These are phyloP conservation scores for Cladosporium sp. DNA, from an alignment of 2,329 filamentous ascomycete species.

Conservation along the genomic window DNA sequence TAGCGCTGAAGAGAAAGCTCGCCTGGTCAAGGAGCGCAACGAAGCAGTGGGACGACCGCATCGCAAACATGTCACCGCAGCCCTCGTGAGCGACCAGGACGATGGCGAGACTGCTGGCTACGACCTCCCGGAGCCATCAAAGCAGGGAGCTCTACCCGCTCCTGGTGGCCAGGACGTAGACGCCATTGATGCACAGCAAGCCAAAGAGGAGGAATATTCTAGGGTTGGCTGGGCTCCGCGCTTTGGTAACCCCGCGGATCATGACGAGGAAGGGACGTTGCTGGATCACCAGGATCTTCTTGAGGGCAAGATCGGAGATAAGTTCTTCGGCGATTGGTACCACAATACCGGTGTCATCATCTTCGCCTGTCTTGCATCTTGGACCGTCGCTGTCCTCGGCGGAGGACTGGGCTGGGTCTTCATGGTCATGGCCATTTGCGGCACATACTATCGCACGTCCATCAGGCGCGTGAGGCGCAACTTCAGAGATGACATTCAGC, in stretches of 20 bases:
- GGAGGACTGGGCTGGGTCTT: conserved; percentile 92
- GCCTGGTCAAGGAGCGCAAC: conserved; percentile 60
- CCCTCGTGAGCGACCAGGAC: conserved; percentile 74
- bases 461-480: conserved; percentile 90
- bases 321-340: conserved; percentile 97
- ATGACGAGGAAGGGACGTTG: conserved; percentile 57
- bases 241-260: conserved; percentile 65
- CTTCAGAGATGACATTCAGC: conserved; percentile 87
- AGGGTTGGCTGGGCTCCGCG: conserved; percentile 83
- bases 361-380: conserved; percentile 86
- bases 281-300: conserved; percentile 85
- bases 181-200: not conserved
- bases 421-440: conserved; percentile 85
- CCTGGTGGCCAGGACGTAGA: conserved; percentile 45
- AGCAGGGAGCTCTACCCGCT: conserved; percentile 61
- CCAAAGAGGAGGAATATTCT: conserved; percentile 32
- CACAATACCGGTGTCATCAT: conserved; percentile 93
- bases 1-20: conserved; percentile 75
- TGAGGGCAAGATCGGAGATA: conserved; percentile 78
- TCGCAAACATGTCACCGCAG: conserved; percentile 59
- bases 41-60: conserved; percentile 21
- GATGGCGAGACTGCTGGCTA: conserved; percentile 65
- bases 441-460: conserved; percentile 95
- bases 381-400: conserved; percentile 83
- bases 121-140: conserved; percentile 71